Percentiles rank a stretch among this genome's conserved stretches.
Conservation (phyloP, 2,329 filamentous ascomycete genomes). For the Coniochaeta ligniaria region DNA sequence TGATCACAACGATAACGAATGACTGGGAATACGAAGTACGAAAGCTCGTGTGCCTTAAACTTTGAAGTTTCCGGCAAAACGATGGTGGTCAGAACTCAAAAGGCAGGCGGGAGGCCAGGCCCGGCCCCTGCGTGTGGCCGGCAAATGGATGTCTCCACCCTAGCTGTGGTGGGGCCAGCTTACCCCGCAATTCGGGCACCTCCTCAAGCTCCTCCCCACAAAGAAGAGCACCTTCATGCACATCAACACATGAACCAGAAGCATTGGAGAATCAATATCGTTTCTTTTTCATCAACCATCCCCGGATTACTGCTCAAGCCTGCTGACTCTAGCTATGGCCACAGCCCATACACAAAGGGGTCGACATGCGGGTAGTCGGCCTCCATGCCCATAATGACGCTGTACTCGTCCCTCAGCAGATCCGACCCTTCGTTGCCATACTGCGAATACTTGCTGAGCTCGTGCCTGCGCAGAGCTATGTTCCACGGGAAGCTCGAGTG, state of each 20-base stretch:
- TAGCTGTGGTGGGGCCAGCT: too few relatives aligned
- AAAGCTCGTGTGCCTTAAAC: too few relatives aligned
- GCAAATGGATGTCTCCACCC: too few relatives aligned
- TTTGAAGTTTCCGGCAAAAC: too few relatives aligned
- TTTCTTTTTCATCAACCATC: background rate
- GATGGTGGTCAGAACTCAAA: background rate
- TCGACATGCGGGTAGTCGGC: conserved; percentile 22
- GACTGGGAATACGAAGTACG: too few relatives aligned
- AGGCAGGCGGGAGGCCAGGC: background rate
- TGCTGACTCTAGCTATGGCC: conserved; percentile 15
- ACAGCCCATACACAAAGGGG: conserved; percentile 20
- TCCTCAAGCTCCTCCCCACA: too few relatives aligned
- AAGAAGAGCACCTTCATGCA: too few relatives aligned
- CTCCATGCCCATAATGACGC: conserved; percentile 22
- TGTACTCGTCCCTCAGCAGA: conserved; percentile 21
- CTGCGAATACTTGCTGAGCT: conserved; percentile 18
- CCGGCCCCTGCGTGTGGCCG: background rate
- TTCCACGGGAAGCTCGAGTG: conserved; percentile 25
- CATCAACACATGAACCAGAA: too few relatives aligned
- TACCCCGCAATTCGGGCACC: too few relatives aligned
- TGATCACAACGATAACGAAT: too few relatives aligned
- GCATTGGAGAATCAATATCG: too few relatives aligned
- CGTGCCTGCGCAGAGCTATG: conserved; percentile 22
- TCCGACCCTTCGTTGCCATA: conserved; percentile 22
- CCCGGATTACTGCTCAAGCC: background rate